Evolutionary conservation across 345 rosid genomes (phyloP).

Genomic region (Salix udensis): DNA sequence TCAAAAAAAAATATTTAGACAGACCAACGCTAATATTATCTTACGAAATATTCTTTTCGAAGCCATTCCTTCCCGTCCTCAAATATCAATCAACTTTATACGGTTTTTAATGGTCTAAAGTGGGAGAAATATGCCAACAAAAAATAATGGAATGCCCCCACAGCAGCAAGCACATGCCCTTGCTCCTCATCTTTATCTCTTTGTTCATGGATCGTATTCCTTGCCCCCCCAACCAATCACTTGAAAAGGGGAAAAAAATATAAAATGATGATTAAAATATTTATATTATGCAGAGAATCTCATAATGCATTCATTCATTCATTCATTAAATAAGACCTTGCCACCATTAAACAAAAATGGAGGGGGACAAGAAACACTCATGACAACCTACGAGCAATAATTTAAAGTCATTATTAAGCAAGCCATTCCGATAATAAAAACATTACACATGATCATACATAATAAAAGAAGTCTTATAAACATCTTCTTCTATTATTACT

Average conservation of each 20-base stretch:
- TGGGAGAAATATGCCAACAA: background rate
- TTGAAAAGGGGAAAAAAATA: background rate
- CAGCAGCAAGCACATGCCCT: constrained; percentile 28
- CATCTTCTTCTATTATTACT: constrained; percentile 21
- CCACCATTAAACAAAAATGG: constrained; percentile 2
- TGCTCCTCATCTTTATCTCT: constrained; percentile 19
- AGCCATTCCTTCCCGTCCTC: background rate
- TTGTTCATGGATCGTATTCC: constrained; percentile 26
- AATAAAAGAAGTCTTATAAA: constrained; percentile 13
- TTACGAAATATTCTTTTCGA: too few species aligned
- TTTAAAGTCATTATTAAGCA: constrained; percentile 19
- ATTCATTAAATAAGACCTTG: background rate
- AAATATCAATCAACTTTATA: background rate
- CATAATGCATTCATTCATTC: background rate
- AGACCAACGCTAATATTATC: too few species aligned
- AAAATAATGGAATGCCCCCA: background rate
- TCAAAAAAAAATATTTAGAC: too few species aligned
- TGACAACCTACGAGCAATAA: constrained; percentile 7
- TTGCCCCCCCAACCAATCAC: constrained; percentile 24
- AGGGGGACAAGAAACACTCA: background rate
- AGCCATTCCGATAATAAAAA: constrained; percentile 12
- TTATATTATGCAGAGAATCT: constrained; percentile 12
- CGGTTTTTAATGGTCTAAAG: background rate
- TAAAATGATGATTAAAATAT: background rate
- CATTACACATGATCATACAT: constrained; percentile 5